Percentiles rank a stretch among this genome's conserved stretches.
These are phyloP conservation scores for Metarhizium humberi DNA, from an alignment of 2,329 filamentous ascomycete genomes.

Conservation along the genomic window DNA sequence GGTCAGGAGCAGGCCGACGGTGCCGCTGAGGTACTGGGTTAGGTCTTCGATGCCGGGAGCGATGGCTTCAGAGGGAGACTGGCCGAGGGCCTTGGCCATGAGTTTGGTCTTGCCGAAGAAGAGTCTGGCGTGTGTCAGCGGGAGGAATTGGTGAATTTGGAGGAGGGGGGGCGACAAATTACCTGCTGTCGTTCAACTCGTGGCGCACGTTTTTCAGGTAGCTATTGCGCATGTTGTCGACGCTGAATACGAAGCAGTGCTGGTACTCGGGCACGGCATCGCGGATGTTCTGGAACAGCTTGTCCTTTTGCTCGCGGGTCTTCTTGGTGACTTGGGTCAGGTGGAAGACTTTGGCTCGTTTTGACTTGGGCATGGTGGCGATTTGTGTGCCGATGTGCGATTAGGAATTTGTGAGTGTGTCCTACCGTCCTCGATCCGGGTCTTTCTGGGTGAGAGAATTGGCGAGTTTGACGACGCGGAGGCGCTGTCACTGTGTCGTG, in stretches of 20 bases:
- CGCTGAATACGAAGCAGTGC: constrained; percentile 85
- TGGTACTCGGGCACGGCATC: constrained; percentile 77
- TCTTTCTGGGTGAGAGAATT: not conserved
- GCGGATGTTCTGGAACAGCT: constrained; percentile 81
- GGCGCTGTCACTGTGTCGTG: not conserved
- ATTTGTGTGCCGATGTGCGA: not conserved
- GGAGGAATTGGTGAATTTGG: constrained; percentile 1
- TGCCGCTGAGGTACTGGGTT: constrained; percentile 61
- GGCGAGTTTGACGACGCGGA: not conserved
- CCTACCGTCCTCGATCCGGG: not conserved
- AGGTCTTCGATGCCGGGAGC: constrained; percentile 69
- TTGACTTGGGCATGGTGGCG: constrained; percentile 83
- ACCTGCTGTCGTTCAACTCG: constrained; percentile 58
- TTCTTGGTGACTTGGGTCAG: constrained; percentile 90
- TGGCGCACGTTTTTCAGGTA: constrained; percentile 85
- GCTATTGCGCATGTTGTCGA: constrained; percentile 97
- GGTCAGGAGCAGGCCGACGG: constrained; percentile 86
- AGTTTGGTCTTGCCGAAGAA: constrained; percentile 99
- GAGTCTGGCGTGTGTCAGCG: constrained; percentile 45
- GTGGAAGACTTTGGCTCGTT: constrained; percentile 81
- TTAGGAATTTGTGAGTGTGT: too few relatives aligned
- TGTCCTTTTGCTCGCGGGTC: constrained; percentile 81
- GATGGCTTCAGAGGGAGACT: constrained; percentile 66
- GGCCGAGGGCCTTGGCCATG: constrained; percentile 90
- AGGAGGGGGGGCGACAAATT: constrained; percentile 30